A percentile compares a stretch with the other conserved stretches of the same genome.
Conservation (phyloP, 345 rosid species). For the Syzygium jambos region DNA sequence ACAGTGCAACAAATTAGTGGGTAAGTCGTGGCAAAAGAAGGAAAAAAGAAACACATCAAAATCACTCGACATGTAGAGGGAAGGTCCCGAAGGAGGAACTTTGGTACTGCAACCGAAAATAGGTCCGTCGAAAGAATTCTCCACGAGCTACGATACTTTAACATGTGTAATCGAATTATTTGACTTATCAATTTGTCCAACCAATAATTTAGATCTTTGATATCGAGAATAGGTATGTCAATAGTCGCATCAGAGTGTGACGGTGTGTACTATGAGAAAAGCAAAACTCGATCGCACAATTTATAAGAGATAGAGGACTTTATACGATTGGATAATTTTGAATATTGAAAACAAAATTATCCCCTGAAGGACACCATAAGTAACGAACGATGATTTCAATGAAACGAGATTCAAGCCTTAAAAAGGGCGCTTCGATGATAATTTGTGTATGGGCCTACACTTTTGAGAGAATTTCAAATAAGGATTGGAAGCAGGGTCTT, state of each 20-base stretch:
- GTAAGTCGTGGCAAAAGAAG: neutral
- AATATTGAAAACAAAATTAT: neutral
- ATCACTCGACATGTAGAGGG: neutral
- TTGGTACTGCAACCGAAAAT: neutral
- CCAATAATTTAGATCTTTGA: neutral
- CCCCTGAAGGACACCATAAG: too few species aligned
- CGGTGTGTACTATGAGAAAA: neutral
- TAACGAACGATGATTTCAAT: neutral
- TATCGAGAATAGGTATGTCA: neutral
- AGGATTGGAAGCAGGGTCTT: neutral
- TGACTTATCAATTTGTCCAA: neutral
- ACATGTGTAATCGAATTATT: neutral
- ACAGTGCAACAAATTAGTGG: neutral
- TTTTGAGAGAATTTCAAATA: neutral
- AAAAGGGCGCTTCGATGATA: neutral
- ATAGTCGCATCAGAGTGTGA: rapidly evolving
- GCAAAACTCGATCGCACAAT: neutral
- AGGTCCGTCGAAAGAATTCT: neutral
- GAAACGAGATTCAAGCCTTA: neutral
- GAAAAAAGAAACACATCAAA: neutral
- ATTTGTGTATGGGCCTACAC: neutral
- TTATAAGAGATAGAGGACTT: rapidly evolving
- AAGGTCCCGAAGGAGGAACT: too few species aligned
- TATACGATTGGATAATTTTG: neutral
- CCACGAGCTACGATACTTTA: neutral